phyloP scores from a whole-genome alignment of 2,329 filamentous ascomycete genomes.

The Tothia fuscella region DNA sequence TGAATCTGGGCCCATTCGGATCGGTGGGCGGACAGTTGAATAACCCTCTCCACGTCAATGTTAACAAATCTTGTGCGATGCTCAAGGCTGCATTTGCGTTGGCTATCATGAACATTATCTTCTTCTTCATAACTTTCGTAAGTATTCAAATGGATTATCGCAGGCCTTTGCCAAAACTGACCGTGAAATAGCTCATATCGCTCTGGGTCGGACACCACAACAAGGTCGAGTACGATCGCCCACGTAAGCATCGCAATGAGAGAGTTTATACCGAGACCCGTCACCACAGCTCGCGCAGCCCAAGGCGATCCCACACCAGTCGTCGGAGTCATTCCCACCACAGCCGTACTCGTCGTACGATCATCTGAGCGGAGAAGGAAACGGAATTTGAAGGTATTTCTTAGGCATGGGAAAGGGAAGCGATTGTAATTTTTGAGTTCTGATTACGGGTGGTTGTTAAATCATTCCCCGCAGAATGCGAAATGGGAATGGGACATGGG shows the following conservation, averaged over 20 bases:
- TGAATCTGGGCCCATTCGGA: conserved; percentile 51
- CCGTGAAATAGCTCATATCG: conserved; percentile 42
- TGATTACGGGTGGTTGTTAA: no score
- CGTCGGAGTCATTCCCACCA: conserved; percentile 27
- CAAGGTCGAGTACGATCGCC: conserved; percentile 32
- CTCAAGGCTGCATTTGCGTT: conserved; percentile 84
- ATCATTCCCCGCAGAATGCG: no score
- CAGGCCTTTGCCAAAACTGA: background rate
- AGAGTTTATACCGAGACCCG: conserved; percentile 1
- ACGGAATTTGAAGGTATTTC: no score
- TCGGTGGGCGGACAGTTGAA: conserved; percentile 36
- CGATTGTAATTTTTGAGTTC: no score
- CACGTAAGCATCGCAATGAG: conserved; percentile 26
- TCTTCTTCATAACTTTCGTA: conserved; percentile 68
- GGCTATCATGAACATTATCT: conserved; percentile 74
- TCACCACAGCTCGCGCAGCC: conserved; percentile 24
- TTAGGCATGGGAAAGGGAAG: no score
- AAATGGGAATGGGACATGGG: no score
- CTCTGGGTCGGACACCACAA: conserved; percentile 39
- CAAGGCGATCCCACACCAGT: conserved; percentile 21
- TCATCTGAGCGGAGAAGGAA: no score
- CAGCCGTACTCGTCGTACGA: conserved; percentile 8
- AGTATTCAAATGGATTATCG: conserved; percentile 17
- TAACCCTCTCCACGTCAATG: conserved; percentile 37
- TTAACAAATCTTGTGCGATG: conserved; percentile 77